Percentiles rank a stretch among this genome's conserved stretches.
phyloP scores from a whole-genome alignment of 2,329 filamentous ascomycete species.

The Epichloe scottii region DNA sequence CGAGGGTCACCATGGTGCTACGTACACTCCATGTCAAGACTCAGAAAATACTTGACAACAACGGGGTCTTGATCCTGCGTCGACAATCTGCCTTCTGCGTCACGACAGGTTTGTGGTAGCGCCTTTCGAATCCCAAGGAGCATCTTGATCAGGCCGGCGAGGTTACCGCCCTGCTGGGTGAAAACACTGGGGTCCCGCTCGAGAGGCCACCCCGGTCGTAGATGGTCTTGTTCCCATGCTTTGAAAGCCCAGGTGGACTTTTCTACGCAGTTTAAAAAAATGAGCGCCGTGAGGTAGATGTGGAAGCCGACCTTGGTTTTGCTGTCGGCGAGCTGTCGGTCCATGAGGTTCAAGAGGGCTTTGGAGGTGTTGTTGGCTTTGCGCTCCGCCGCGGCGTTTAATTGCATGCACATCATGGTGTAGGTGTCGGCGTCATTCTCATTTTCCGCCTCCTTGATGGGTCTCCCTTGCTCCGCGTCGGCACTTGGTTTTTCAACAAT shows the following conservation, averaged over 20 bases:
- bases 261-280: constrained; percentile 53
- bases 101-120: constrained; percentile 38
- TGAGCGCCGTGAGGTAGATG: constrained; percentile 48
- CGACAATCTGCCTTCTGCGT: constrained; percentile 34
- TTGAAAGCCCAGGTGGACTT: constrained; percentile 59
- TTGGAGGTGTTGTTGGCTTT: constrained; percentile 49
- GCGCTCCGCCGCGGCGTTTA: constrained; percentile 51
- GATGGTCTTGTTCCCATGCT: constrained; percentile 51
- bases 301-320: constrained; percentile 47
- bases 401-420: constrained; percentile 49
- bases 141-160: constrained; percentile 48
- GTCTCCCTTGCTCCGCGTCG: constrained; percentile 27
- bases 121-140: constrained; percentile 47
- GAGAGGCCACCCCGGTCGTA: constrained; percentile 48
- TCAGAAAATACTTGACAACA: constrained; percentile 40
- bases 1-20: constrained; percentile 6
- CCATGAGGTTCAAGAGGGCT: constrained; percentile 45
- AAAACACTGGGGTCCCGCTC: constrained; percentile 43
- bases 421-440: constrained; percentile 44
- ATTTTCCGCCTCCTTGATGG: constrained; percentile 35
- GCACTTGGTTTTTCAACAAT: constrained; percentile 36
- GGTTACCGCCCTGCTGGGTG: constrained; percentile 44
- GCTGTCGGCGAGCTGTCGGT: constrained; percentile 47
- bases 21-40: constrained; percentile 46
- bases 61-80: constrained; percentile 33